Base-by-base conservation (phyloP, 169 alveolate species). In the Toxoplasma gondii region DNA sequence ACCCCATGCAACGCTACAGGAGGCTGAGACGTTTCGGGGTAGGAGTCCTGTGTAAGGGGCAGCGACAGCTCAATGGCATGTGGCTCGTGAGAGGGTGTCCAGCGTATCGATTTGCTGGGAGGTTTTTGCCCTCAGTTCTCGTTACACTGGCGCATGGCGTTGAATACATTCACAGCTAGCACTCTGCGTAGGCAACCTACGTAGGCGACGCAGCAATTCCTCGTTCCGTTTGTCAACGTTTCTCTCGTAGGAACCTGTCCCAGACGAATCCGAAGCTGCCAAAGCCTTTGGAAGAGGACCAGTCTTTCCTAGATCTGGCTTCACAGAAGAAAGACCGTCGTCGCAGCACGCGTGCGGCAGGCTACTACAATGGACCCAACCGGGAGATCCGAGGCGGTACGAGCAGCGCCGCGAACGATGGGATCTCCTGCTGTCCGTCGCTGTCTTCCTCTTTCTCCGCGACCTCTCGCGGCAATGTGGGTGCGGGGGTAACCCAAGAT, bases 271-370 rank as follows among this genome's bases (percentile, higher is more conserved):
- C 86, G 44, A 78, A 78, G 49, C 86, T 78, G n/a, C 86, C 86
- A n/a, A 78, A 78, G 45, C 86, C 86, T 38, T n/a, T 78, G 39
- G 86, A 78, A 78, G 86, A 78, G 43, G 86, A 78, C 45, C 86
- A 78, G 31, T 78, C 86, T n/a, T 78, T 78, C 45, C 86, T 78
- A 12, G 86, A 78, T 27, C 86, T 78, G 12, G 86, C 86, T 19
- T 78, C 86, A 1, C 86, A 78, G 45, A 78, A 78, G 86, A 78
- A 78, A n/a, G 86, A n/a, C 49, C 86, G 86, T 4, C 45, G 86
- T 16, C 86, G 43, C 9, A 78, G 86, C 44, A 36, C 86, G 4
- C 86, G 44, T 45, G n/a, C 74, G n/a, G 24, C 74, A 1, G 86
- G 86, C 45, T 38, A 38, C 86, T 78, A 29, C 86, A n/a, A 17